Percentiles rank a stretch among this genome's conserved stretches.
phyloP scores from a whole-genome alignment of 208 protist species.

The Leishmania braziliensis region DNA sequence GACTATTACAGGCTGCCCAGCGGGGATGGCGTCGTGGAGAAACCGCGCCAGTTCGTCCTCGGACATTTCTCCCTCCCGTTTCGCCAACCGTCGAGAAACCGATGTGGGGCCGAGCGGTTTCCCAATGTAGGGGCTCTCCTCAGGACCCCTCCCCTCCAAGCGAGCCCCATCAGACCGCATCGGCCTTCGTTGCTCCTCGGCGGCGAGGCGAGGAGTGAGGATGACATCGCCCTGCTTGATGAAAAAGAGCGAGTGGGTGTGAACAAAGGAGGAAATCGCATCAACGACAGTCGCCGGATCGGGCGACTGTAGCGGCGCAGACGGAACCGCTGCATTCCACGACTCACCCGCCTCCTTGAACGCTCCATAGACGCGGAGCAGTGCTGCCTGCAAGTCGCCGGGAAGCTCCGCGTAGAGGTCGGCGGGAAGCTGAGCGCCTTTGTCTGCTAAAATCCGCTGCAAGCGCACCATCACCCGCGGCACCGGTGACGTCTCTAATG shows the following conservation, averaged over 20 bases:
- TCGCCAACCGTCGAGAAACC: background rate
- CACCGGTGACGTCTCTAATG: conserved; percentile 70
- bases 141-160: background rate
- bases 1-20: conserved; percentile 32
- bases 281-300: background rate
- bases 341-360: background rate
- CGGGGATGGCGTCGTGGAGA: conserved; percentile 42
- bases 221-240: conserved; percentile 33
- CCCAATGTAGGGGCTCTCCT: background rate
- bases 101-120: background rate
- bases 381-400: conserved; percentile 22
- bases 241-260: conserved; percentile 75
- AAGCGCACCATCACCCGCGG: conserved; percentile 54
- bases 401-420: conserved; percentile 44
- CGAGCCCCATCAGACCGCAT: background rate
- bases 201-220: conserved; percentile 46
- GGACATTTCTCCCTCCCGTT: conserved; percentile 12
- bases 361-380: conserved; percentile 20
- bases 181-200: background rate
- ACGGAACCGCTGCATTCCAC: background rate
- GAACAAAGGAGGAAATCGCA: conserved; percentile 45
- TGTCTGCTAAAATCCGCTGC: conserved; percentile 28
- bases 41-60: conserved; percentile 31
- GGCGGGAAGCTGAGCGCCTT: conserved; percentile 34
- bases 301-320: background rate